Conservation (phyloP, 345 rosid genomes). For the Turritis glabra region DNA sequence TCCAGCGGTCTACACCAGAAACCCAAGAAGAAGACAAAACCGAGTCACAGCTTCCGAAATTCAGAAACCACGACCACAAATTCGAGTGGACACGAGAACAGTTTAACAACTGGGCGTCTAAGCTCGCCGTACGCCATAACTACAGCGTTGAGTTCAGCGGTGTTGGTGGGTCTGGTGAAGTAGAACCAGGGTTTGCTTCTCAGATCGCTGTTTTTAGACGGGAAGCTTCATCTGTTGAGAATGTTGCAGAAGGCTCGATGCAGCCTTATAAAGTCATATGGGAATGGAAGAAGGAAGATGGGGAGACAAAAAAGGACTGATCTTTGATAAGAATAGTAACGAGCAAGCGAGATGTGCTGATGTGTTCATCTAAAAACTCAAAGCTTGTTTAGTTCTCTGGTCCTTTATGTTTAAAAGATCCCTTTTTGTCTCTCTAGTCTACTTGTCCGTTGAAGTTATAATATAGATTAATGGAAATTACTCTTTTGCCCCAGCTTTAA, state of each 20-base stretch:
- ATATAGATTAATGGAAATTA: not conserved
- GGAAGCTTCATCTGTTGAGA: slow-evolving; percentile 7
- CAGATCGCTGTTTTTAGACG: slow-evolving; percentile 81
- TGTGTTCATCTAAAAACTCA: not conserved
- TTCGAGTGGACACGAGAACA: slow-evolving; percentile 97
- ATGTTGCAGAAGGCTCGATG: not conserved
- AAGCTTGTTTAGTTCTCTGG: slow-evolving; percentile 14
- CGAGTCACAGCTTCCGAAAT: slow-evolving; percentile 52
- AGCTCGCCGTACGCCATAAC: slow-evolving; percentile 55
- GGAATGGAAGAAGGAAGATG: slow-evolving; percentile 60
- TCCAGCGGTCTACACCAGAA: slow-evolving; percentile 50
- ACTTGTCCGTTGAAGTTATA: no score
- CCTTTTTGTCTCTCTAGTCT: not conserved
- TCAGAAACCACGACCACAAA: slow-evolving; percentile 96
- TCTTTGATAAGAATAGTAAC: not conserved
- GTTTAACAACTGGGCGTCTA: slow-evolving; percentile 70
- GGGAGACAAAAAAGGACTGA: not conserved
- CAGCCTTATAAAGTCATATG: slow-evolving; percentile 60
- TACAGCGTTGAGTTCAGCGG: slow-evolving; percentile 84
- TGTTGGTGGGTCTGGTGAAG: slow-evolving; percentile 75
- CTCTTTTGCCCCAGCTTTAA: not conserved
- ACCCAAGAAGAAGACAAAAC: slow-evolving; percentile 63
- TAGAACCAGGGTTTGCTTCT: slow-evolving; percentile 86
- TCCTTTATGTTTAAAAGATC: slow-evolving; percentile 4
- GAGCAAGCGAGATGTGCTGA: not conserved